These are phyloP conservation scores for Mycena rosella DNA, from an alignment of 768 basidiomycete species.

Conservation along the genomic window DNA sequence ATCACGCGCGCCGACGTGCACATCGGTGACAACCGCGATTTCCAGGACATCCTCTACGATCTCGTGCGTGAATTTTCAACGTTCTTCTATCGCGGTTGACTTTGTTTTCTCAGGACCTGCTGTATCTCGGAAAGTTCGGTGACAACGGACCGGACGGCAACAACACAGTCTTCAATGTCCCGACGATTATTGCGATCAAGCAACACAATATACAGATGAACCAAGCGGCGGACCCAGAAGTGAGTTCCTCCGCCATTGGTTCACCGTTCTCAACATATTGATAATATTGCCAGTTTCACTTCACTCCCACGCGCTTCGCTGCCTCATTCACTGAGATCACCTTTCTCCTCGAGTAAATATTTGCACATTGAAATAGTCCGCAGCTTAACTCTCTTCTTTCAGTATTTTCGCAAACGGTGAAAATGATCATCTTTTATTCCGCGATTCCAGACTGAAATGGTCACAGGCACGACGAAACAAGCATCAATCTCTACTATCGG, in stretches of 20 bases:
- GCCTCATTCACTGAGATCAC: conserved; percentile 14
- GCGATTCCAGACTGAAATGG: not conserved
- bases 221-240: conserved; percentile 25
- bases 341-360: conserved; percentile 17
- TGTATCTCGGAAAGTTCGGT: conserved; percentile 27
- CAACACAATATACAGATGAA: conserved; percentile 28
- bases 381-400: conserved; percentile 17
- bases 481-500: conserved; percentile 25
- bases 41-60: conserved; percentile 28
- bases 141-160: conserved; percentile 28
- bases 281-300: conserved; percentile 17
- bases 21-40: not conserved
- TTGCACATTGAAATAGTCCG: conserved; percentile 11
- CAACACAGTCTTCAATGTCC: conserved; percentile 28
- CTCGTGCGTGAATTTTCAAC: conserved; percentile 12
- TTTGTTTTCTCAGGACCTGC: conserved; percentile 24
- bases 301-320: conserved; percentile 18
- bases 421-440: conserved; percentile 11
- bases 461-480: conserved; percentile 31
- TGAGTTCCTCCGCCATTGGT: conserved; percentile 12
- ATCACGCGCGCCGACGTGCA: not conserved
- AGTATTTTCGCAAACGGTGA: conserved; percentile 26
- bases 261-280: conserved; percentile 5
- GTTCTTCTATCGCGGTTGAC: conserved; percentile 10
- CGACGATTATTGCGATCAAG: conserved; percentile 30